Evolutionary conservation across 2,329 filamentous ascomycete genomes (phyloP).

Genomic region (Plectosphaerella sp.): DNA sequence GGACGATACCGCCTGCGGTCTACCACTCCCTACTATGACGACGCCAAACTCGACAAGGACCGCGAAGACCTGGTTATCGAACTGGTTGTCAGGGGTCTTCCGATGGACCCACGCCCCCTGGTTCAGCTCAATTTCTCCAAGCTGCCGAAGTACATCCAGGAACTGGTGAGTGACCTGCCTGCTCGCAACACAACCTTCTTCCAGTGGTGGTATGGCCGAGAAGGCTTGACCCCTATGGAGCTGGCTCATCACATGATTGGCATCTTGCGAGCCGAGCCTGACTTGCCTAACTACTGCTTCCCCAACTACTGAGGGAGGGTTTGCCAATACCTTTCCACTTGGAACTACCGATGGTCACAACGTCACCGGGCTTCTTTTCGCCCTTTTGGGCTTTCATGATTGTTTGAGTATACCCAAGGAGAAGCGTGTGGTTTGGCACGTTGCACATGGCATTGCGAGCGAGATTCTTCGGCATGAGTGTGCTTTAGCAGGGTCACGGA

Average conservation of each 20-base stretch:
- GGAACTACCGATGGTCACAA: too few relatives aligned
- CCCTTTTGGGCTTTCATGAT: neutral
- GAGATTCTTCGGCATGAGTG: neutral
- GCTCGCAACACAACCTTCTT: too few relatives aligned
- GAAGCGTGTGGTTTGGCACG: neutral
- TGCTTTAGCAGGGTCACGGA: too few relatives aligned
- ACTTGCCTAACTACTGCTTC: neutral
- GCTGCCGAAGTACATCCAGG: too few relatives aligned
- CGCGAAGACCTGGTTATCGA: neutral
- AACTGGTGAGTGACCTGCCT: too few relatives aligned
- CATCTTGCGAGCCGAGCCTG: neutral
- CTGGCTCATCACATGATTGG: too few relatives aligned
- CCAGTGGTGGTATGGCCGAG: neutral
- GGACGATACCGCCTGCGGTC: slow-evolving; percentile 8
- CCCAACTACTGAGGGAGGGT: neutral
- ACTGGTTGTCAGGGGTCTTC: too few relatives aligned
- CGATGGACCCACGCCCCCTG: neutral
- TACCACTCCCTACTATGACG: slow-evolving; percentile 3
- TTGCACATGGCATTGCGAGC: neutral
- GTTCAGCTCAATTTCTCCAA: neutral
- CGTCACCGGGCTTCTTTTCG: neutral
- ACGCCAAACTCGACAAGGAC: neutral
- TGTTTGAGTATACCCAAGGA: neutral
- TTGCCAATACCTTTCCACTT: neutral
- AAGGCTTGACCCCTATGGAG: neutral